Evolutionary conservation across 2,329 filamentous ascomycete genomes (phyloP), one percentile per base, ranked within the genome.

Genomic region (Pseudocercospora vitis): DNA sequence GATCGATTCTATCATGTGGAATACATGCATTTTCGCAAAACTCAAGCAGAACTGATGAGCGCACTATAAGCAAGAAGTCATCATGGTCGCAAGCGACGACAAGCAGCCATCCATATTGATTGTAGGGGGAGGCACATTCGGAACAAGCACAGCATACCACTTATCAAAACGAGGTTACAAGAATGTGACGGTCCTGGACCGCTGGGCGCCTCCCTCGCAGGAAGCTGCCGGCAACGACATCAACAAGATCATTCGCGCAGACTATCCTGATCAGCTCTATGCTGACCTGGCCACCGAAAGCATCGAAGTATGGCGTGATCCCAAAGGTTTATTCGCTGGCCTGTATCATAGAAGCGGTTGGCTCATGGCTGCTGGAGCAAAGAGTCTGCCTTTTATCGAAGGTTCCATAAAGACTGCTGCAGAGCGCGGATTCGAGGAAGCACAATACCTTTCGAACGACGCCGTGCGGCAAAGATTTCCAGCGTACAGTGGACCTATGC

Each of bases 161-260:
- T 37, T 52, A 8, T 24, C 79, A 53, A 29, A 51, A 40, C 54
- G 72, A 29, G 77, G 77, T 33, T 79, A 78, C 60, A 71, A 77
- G 1, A 71, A 71, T 2, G 73, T 86, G 50, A 82, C 76, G 1
- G 68, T 86, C 2, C 71, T 86, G 19, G 83, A 86, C 69, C 78
- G 81, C 11, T 74, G 79, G 56, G 72, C 76, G 2, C 75, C 71
- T 35, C 64, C 68, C 1, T 77, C 80, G 19, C 77, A 78, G 1
- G 70, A 74, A 0, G 65, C 65, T 2, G 65, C 65, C 12, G 57
- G 59, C 11, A 62, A 60, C 26, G 65, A 68, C 50, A 60, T 65
- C 54, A 67, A 67, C 50, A 60, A 61, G n/a, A 63, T 67, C 42
- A 62, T 68, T 19, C 58, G 65, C 14, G 57, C 61, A 7, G 65